phyloP scores from a whole-genome alignment of 345 rosid species.

The Noccaea caerulescens region DNA sequence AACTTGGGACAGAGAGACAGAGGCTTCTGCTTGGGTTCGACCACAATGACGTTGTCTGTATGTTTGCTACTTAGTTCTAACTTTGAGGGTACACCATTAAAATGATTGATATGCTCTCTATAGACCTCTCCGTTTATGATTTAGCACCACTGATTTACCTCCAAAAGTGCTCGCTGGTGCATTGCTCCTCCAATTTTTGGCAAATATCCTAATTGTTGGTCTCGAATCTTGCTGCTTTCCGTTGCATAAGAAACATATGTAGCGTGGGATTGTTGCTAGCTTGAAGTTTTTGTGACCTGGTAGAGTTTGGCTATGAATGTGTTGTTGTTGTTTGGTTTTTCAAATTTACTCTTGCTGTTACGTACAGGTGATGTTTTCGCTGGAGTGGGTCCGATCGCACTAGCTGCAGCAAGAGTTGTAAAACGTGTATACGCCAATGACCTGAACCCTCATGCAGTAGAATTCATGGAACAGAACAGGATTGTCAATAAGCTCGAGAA shows the following conservation, averaged over 20 bases:
- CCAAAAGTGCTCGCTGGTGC: neutral
- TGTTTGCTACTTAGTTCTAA: constrained; percentile 48
- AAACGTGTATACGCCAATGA: constrained; percentile 90
- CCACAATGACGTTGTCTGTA: constrained; percentile 75
- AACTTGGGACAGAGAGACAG: constrained; percentile 88
- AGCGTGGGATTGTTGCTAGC: constrained; percentile 11
- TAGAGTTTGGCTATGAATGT: neutral
- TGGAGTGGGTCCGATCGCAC: constrained; percentile 83
- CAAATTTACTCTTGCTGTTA: constrained; percentile 19
- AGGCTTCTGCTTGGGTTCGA: constrained; percentile 69
- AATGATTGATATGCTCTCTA: constrained; percentile 14
- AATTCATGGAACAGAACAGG: constrained; percentile 72
- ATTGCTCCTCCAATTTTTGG: constrained; percentile 15
- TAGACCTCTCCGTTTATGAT: constrained; percentile 4
- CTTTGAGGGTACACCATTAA: constrained; percentile 31
- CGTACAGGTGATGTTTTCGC: constrained; percentile 83
- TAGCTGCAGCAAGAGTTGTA: constrained; percentile 83
- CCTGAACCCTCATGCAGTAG: constrained; percentile 81
- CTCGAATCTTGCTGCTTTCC: neutral
- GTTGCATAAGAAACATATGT: constrained; percentile 23
- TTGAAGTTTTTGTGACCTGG: constrained; percentile 4
- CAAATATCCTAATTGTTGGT: constrained; percentile 12
- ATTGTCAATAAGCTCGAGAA: constrained; percentile 79
- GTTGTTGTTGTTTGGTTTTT: constrained; percentile 4
- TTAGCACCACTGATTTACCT: neutral